These are phyloP conservation scores for Henckelia pumila DNA, from an alignment of 257 asterid species.

Conservation along the genomic window DNA sequence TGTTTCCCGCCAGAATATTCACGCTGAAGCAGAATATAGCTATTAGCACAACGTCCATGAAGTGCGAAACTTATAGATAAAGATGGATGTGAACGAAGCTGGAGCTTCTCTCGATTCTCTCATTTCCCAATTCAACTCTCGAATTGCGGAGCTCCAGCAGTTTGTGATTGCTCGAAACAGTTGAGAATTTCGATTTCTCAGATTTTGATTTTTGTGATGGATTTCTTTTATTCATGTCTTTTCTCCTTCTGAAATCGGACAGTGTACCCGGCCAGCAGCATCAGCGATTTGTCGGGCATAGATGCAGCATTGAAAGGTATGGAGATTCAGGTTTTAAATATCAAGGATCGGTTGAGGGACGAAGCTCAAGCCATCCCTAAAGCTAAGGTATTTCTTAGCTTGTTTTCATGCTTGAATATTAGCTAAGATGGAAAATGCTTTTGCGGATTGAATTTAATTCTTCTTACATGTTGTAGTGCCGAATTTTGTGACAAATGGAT, in stretches of 20 bases:
- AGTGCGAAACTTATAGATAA: not conserved
- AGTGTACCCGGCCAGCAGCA: constrained; percentile 87
- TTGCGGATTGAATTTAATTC: not conserved
- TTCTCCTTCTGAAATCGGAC: constrained; percentile 17
- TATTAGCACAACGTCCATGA: not conserved
- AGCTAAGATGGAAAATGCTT: not conserved
- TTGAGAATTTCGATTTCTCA: constrained; percentile 19
- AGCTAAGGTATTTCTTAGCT: constrained; percentile 52
- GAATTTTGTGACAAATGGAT: not conserved
- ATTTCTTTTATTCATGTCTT: not conserved
- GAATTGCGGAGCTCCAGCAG: constrained; percentile 76
- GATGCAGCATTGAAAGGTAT: constrained; percentile 66
- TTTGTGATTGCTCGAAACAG: constrained; percentile 95
- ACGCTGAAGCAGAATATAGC: not conserved
- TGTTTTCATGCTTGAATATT: not conserved
- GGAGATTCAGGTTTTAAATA: constrained; percentile 91
- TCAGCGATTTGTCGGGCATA: constrained; percentile 68
- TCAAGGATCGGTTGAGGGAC: constrained; percentile 68
- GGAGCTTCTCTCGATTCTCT: constrained; percentile 74
- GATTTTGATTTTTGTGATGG: not conserved
- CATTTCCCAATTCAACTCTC: constrained; percentile 77
- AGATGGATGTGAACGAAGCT: constrained; percentile 67
- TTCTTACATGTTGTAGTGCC: not conserved
- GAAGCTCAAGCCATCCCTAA: constrained; percentile 87
- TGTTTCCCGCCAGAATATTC: not conserved